Base-by-base conservation (phyloP, 1,139 yeast species). In the Geotrichum restrictum region DNA sequence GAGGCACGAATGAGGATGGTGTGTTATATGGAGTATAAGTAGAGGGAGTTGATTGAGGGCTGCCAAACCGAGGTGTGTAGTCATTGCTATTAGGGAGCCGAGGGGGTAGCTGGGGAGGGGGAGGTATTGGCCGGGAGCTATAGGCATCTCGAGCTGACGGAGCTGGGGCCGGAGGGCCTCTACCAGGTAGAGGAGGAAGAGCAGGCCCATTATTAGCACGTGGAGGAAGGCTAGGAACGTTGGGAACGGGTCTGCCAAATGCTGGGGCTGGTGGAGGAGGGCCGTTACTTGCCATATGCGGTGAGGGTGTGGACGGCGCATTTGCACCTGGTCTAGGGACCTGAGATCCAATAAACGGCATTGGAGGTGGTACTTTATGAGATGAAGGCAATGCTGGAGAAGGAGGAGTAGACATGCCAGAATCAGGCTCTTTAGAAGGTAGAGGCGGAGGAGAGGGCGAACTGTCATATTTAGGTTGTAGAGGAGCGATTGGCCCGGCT, bases 341-440 rank as follows among this genome's bases (percentile, higher is more conserved):
- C 24, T 57, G 57, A 32, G 61, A 59, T 18, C 68, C 68, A 52
- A 64, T 64, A 50, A 61, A 64, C 7, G 68, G 66, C 68, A 64
- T 64, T 22, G 68, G 63, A 24, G 68, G 67, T 3, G 68, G 68
- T 2, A 60, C 68, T 32, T 64, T 67, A 52, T 68, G 69, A 27
- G 73, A 65, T 43, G 69, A 65, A 14, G 74, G 69, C 11, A 24
- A 13, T 5, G 48, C 31, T 7, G 76, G 74, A 6, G 73, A 70
- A 21, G 74, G 71, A 8, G 73, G 71, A 22, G 27, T 37, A 5
- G 49, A 48, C 32, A 48, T 52, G 18, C 41, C 54, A 24, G 50
- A 31, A 33, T 54, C 45, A 19, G 58, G 58, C 14, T 59, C 57
- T n/a, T 59, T 50, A 7, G 63, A 52, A n/a, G 60, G 41, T 33